A percentile compares a stretch with the other conserved stretches of the same genome.
phyloP scores from a whole-genome alignment of 768 basidiomycete genomes.

The Chiua virens region DNA sequence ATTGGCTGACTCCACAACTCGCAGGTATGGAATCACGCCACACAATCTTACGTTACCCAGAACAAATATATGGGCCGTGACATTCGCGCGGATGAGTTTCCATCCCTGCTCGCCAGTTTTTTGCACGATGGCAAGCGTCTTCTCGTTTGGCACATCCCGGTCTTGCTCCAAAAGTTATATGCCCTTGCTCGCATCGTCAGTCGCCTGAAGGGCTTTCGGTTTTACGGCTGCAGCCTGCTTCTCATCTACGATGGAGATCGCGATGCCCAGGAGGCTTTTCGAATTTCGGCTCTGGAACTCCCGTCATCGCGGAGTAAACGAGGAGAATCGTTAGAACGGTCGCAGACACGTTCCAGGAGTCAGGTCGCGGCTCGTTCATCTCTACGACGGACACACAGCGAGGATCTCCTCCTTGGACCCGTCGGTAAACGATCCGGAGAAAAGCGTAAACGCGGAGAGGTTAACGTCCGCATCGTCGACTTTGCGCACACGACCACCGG shows the following conservation, averaged over 20 bases:
- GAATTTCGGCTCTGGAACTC: slow-evolving; percentile 59
- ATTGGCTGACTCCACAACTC: slow-evolving; percentile 7
- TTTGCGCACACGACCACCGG: slow-evolving; percentile 99
- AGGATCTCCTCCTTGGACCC: slow-evolving; percentile 72
- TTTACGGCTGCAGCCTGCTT: slow-evolving; percentile 96
- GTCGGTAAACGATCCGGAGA: slow-evolving; percentile 60
- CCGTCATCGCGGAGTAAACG: slow-evolving; percentile 68
- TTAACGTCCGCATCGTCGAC: slow-evolving; percentile 95
- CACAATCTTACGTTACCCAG: slow-evolving; percentile 84
- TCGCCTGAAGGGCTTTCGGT: slow-evolving; percentile 91
- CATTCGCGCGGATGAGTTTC: slow-evolving; percentile 82
- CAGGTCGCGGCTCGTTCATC: slow-evolving; percentile 42
- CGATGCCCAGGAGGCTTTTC: slow-evolving; percentile 79
- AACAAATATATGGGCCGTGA: slow-evolving; percentile 97
- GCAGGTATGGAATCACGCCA: slow-evolving; percentile 90
- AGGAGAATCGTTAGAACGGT: slow-evolving; percentile 75
- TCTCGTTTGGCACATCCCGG: slow-evolving; percentile 89
- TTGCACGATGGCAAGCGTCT: slow-evolving; percentile 81
- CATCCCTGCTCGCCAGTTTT: slow-evolving; percentile 78
- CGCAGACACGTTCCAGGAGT: slow-evolving; percentile 39
- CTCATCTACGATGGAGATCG: slow-evolving; percentile 97
- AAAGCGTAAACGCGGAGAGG: slow-evolving; percentile 83
- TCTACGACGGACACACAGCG: slow-evolving; percentile 75
- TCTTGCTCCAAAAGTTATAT: slow-evolving; percentile 88
- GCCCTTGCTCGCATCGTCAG: slow-evolving; percentile 90